These are phyloP conservation scores for Cryptococcus sp. DNA, from an alignment of 1,284 basidiomycete genomes.

Conservation along the genomic window DNA sequence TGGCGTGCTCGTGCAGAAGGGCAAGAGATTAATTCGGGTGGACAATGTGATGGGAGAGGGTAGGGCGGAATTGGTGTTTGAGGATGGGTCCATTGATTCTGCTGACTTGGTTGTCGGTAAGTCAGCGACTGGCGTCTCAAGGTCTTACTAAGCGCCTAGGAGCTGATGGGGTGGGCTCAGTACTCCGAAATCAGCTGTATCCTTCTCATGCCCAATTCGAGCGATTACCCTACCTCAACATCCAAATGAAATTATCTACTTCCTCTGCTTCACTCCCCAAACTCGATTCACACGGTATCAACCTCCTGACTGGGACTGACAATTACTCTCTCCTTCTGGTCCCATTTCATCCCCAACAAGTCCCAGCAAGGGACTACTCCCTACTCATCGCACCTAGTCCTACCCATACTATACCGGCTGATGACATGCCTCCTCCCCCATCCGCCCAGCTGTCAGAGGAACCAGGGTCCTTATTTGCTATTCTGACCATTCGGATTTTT, in stretches of 20 bases:
- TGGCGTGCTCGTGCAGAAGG: constrained; percentile 4
- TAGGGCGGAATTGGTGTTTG: constrained; percentile 7
- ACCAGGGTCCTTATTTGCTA: constrained; percentile 11
- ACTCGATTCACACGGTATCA: constrained; percentile 5
- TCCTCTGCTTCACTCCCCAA: constrained; percentile 3
- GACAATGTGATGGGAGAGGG: neutral
- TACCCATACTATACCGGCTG: neutral
- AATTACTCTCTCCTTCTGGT: constrained; percentile 10
- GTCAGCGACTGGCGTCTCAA: neutral
- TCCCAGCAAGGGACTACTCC: constrained; percentile 1
- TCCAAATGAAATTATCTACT: constrained; percentile 16
- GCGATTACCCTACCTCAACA: constrained; percentile 7
- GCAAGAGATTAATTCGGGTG: constrained; percentile 7
- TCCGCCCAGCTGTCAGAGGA: neutral
- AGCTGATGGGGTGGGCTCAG: constrained; percentile 16
- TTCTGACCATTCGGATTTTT: constrained; percentile 1
- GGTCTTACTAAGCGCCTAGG: constrained; percentile 1
- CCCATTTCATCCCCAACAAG: constrained; percentile 1
- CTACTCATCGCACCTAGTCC: constrained; percentile 4
- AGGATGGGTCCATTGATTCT: constrained; percentile 4
- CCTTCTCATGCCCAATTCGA: constrained; percentile 7
- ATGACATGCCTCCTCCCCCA: neutral
- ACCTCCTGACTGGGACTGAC: constrained; percentile 5
- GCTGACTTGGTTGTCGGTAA: constrained; percentile 17
- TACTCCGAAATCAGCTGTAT: constrained; percentile 7